Conservation (phyloP, 2,329 filamentous ascomycete genomes). For the Acephala macrosclerotiorum region DNA sequence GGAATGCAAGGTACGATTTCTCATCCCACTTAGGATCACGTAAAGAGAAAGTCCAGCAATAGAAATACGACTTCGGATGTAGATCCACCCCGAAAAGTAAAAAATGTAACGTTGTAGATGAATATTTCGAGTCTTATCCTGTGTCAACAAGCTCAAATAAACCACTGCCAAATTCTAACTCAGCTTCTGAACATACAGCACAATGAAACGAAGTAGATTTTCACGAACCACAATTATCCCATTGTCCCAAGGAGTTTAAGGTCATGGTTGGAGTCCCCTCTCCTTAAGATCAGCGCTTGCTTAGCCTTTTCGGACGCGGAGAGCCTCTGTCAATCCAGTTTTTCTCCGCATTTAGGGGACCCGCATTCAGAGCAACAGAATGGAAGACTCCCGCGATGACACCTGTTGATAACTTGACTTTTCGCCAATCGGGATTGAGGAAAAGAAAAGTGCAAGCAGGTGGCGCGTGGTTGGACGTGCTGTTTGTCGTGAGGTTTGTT, state of each 20-base stretch:
- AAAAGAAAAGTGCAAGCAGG: neutral
- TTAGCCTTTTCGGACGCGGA: neutral
- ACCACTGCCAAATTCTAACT: too few species aligned
- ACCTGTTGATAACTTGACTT: too few species aligned
- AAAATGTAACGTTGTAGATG: conserved; percentile 6
- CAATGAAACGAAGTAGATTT: too few species aligned
- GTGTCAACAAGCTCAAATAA: too few species aligned
- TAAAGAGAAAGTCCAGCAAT: neutral
- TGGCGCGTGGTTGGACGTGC: neutral
- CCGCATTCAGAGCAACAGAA: too few species aligned
- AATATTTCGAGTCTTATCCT: neutral
- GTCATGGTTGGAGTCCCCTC: neutral
- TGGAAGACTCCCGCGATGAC: neutral
- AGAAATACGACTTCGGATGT: neutral
- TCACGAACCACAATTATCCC: too few species aligned
- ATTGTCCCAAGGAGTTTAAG: too few species aligned
- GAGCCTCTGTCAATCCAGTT: neutral
- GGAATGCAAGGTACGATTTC: conserved; percentile 3
- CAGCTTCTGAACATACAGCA: too few species aligned
- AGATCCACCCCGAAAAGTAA: neutral
- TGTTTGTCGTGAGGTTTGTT: neutral
- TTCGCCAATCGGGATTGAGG: neutral
- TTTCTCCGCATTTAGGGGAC: neutral
- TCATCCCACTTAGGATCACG: conserved; percentile 2
- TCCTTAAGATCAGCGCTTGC: conserved; percentile 2